Base-by-base conservation (phyloP, 192 early-diverging fungal genomes). In the Linnemannia hyalina region DNA sequence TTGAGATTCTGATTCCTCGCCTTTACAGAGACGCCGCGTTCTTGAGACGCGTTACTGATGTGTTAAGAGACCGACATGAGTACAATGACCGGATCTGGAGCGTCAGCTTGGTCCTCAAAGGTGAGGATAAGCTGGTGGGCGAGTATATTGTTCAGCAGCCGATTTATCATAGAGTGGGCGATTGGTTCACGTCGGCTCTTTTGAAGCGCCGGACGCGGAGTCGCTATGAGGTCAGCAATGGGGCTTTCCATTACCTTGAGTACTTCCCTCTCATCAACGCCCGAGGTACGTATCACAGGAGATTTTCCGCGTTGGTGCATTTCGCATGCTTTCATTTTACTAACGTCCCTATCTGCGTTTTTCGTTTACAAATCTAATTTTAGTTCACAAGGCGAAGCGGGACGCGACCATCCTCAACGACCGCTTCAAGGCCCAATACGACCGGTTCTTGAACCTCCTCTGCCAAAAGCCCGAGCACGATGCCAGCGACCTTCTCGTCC, bases 181-280 rank as follows among this genome's bases (percentile, higher is more conserved):
- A 78, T 35, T 87, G 76, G 73, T 89, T 89, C 49, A 89, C 75
- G 26, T 89, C 88, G 3, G 26, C 55, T 2, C 60, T 87, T 1
- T 47, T 89, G 54, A 70, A 22, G 23, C 75, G 71, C 4, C 55
- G 76, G 32, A 79, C 84, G 0, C 42, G 75, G 26, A 68, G 55
- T 16, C 78, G 74, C 1, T 75, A 81, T 10, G 70, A 75, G 46
- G 6, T 16, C 16, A 8, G 18, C 40, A 3, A n/a, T 52, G 41
- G 32, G 4, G 63, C 41, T 5, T 80, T 86, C 68, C 72, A 75
- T 8, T 81, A 86, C 42, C 68, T 88, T 13, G 69, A 84, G 29
- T 92, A 90, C 44, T 88, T 88, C 60, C 91, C 91, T 13, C 42
- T 92, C 6, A 79, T 90, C 42, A 90, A 90, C 70, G 89, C 91